Evolutionary conservation across 352 stramenopile species (phyloP).

Genomic region (Phytophthora ohioensis): DNA sequence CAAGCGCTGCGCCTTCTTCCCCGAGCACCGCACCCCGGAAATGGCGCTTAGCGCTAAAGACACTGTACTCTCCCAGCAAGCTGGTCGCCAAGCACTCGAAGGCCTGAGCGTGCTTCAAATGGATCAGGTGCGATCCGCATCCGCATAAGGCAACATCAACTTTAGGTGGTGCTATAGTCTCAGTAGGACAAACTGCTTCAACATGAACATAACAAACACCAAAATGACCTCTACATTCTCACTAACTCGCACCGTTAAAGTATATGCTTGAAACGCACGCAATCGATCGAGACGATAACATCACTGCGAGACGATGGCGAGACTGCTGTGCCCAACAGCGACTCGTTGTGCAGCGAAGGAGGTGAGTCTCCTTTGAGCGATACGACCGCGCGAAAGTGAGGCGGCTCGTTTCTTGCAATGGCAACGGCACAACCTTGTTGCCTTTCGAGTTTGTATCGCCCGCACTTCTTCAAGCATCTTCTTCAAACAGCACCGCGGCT

Average conservation of each 20-base stretch:
- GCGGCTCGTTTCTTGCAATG: constrained; percentile 14
- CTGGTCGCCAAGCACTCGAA: not conserved
- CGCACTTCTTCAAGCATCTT: constrained; percentile 22
- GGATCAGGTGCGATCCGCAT: constrained; percentile 30
- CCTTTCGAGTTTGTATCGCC: not conserved
- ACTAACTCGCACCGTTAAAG: not conserved
- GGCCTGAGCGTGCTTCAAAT: constrained; percentile 13
- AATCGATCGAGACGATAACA: not conserved
- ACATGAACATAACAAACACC: constrained; percentile 1
- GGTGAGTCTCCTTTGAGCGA: not conserved
- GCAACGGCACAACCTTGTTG: constrained; percentile 13
- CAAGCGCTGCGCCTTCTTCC: constrained; percentile 60
- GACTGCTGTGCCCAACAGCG: not conserved
- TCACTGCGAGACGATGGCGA: constrained; percentile 1
- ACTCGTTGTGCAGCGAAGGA: not conserved
- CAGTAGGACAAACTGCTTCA: constrained; percentile 5
- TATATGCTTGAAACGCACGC: not conserved
- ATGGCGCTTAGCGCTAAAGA: constrained; percentile 75
- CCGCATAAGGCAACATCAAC: constrained; percentile 19
- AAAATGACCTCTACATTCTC: not conserved
- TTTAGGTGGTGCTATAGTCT: not conserved
- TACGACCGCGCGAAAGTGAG: constrained; percentile 22
- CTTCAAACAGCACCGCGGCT: constrained; percentile 1
- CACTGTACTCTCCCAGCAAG: constrained; percentile 28
- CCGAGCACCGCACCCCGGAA: constrained; percentile 43